Percentiles rank a stretch among this genome's conserved stretches.
Evolutionary conservation across 2,329 filamentous ascomycete genomes (phyloP).

Genomic region (Claviceps cyperi): DNA sequence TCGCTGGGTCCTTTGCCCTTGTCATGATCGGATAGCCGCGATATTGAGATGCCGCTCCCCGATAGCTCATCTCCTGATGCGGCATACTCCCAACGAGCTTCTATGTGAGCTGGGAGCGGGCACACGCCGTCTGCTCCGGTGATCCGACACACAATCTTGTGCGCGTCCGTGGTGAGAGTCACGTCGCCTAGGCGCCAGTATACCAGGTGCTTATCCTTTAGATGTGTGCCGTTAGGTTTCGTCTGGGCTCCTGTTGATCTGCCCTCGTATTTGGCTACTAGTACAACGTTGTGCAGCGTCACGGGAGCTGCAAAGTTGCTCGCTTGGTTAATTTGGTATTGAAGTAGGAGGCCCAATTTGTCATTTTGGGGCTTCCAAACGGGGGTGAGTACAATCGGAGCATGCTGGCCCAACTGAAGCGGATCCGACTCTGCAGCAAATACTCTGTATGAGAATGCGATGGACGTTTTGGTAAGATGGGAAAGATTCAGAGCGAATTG

Average conservation of each 20-base stretch:
- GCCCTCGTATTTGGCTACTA: slow-evolving; percentile 59
- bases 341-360: slow-evolving; percentile 74
- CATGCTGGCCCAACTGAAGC: slow-evolving; percentile 35
- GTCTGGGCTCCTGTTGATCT: slow-evolving; percentile 55
- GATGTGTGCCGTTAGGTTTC: slow-evolving; percentile 66
- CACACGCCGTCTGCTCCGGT: slow-evolving; percentile 54
- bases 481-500: slow-evolving; percentile 66
- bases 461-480: slow-evolving; percentile 56
- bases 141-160: slow-evolving; percentile 75
- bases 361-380: slow-evolving; percentile 73
- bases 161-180: slow-evolving; percentile 46
- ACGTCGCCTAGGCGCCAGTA: slow-evolving; percentile 74
- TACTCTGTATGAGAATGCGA: slow-evolving; percentile 87
- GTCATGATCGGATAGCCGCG: slow-evolving; percentile 32
- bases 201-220: slow-evolving; percentile 60
- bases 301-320: slow-evolving; percentile 31
- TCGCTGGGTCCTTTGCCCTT: slow-evolving; percentile 37
- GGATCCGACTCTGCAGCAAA: slow-evolving; percentile 49
- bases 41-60: slow-evolving; percentile 51
- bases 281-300: slow-evolving; percentile 54
- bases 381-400: slow-evolving; percentile 59
- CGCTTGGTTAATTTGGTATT: slow-evolving; percentile 69
- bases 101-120: slow-evolving; percentile 60
- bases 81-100: slow-evolving; percentile 63
- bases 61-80: slow-evolving; percentile 28